Base-by-base conservation (phyloP, 2,329 filamentous ascomycete genomes). In the Paramyrothecium roridum region DNA sequence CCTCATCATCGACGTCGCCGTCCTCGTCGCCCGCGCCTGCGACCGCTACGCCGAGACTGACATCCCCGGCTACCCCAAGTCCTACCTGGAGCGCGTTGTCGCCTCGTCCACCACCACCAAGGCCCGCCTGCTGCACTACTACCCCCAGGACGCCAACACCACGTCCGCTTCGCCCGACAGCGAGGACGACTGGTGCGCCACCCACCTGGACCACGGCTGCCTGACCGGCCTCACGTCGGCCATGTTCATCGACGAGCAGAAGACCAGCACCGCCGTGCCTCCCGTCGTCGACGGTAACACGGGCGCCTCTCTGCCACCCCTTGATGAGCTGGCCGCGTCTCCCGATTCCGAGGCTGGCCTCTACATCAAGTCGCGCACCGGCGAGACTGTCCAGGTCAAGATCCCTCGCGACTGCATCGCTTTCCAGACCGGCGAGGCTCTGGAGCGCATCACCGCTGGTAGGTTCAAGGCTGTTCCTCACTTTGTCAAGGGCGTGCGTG, bases 391-490 rank as follows among this genome's bases (percentile, higher is more conserved):
- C n/a, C 95, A 98, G 73, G 91, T 98, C 63, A 86, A 87, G 67
- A 97, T 99, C 61, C 95, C 93, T 2, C 82, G 87, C 46, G 92
- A 96, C 68, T 95, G 91, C 71, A 87, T 99, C 51, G 95, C 91
- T 1, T 99, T 99, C 70, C 93, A 99, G 78, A 99, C 93, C 0
- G 95, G 93, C 2, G 91, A 97, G 75, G 88, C 93, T 1, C 78
- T 99, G 52, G 89, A 98, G 74, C 80, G 91, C 56, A 97, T 99
- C 68, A 98, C 93, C 0, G 79, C 83, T n/a, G 95, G 95, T 11
- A 86, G 84, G 66, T 96, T 99, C 78, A 91, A 89, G 73, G 95
- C 95, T 1, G 95, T 98, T 57, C 93, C 95, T 61, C 95, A 99
- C 77, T 98, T 96, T 71, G 95, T 99, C 10, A 82, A 88, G 61